A percentile compares a stretch with the other conserved stretches of the same genome.
Conservation (phyloP, 768 basidiomycete species). For the Amanita jacksonii region DNA sequence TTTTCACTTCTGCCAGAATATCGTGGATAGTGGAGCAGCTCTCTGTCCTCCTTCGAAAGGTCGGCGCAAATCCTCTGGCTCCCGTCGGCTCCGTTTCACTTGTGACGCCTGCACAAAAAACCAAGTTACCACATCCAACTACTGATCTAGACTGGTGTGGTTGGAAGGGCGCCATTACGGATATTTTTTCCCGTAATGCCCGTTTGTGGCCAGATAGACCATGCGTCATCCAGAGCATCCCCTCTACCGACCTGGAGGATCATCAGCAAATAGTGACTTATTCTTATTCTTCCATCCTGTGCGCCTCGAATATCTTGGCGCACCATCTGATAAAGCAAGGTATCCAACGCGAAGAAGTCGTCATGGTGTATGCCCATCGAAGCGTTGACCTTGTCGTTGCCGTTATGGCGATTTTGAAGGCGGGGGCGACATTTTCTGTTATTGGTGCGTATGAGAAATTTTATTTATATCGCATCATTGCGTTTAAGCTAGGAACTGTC, state of each 20-base stretch:
- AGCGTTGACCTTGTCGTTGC: constrained; percentile 96
- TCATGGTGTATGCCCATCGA: constrained; percentile 95
- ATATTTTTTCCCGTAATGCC: constrained; percentile 89
- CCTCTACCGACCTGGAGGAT: constrained; percentile 27
- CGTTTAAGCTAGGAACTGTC: constrained; percentile 6
- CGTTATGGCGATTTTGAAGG: constrained; percentile 93
- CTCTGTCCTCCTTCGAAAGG: constrained; percentile 63
- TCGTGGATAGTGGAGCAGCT: constrained; percentile 79
- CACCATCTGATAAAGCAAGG: constrained; percentile 84
- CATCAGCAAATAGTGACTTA: constrained; percentile 50
- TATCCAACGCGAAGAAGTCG: constrained; percentile 87
- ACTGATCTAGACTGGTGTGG: constrained; percentile 94
- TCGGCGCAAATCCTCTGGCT: constrained; percentile 55
- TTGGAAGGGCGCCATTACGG: constrained; percentile 94
- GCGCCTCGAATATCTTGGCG: constrained; percentile 81
- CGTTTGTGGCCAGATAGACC: constrained; percentile 66
- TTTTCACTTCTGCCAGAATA: constrained; percentile 78
- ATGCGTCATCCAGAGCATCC: constrained; percentile 79
- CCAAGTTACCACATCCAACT: constrained; percentile 70
- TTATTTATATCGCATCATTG: background rate
- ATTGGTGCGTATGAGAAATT: constrained; percentile 60
- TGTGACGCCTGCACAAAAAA: constrained; percentile 60
- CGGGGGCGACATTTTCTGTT: constrained; percentile 94
- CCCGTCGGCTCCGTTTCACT: constrained; percentile 75
- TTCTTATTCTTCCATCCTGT: constrained; percentile 74